Percentiles rank a stretch among this genome's conserved stretches.
phyloP scores from a whole-genome alignment of 148 eudicot genomes.

The Dianthus caryophyllus region DNA sequence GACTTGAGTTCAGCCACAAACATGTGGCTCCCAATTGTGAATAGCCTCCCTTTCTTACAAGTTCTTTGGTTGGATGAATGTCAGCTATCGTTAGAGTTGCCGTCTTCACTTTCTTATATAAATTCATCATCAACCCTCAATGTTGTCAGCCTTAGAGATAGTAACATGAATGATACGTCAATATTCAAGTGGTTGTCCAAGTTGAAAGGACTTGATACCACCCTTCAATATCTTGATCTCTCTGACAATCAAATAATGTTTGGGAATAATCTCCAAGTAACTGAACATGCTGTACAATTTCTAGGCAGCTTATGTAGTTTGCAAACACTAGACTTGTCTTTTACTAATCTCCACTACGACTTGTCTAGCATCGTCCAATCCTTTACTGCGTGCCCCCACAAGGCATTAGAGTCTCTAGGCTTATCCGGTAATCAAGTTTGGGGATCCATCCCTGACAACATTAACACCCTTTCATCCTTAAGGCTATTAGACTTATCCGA shows the following conservation, averaged over 20 bases:
- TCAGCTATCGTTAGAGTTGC: background rate
- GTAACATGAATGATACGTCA: constrained; percentile 10
- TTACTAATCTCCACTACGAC: background rate
- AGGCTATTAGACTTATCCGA: background rate
- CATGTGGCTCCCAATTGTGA: constrained; percentile 3
- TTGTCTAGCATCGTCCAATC: constrained; percentile 8
- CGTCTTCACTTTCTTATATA: constrained; percentile 6
- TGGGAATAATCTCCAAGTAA: constrained; percentile 1
- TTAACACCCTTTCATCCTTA: too few species aligned
- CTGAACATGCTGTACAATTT: background rate
- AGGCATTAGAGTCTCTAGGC: constrained; percentile 1
- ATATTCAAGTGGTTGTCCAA: constrained; percentile 21
- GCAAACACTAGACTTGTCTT: background rate
- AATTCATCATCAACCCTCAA: too few species aligned
- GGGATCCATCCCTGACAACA: too few species aligned
- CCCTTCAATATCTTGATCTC: constrained; percentile 22
- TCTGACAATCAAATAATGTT: background rate
- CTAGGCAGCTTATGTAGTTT: constrained; percentile 8
- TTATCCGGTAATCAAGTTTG: constrained; percentile 8
- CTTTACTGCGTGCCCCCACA: constrained; percentile 17
- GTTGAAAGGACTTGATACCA: constrained; percentile 10
- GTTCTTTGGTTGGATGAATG: background rate
- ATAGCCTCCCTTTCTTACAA: constrained; percentile 16
- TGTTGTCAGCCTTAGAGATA: background rate
- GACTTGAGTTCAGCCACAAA: too few species aligned